phyloP scores from a whole-genome alignment of 1,284 basidiomycete genomes.

The Cryptococcus jaspeensis region DNA sequence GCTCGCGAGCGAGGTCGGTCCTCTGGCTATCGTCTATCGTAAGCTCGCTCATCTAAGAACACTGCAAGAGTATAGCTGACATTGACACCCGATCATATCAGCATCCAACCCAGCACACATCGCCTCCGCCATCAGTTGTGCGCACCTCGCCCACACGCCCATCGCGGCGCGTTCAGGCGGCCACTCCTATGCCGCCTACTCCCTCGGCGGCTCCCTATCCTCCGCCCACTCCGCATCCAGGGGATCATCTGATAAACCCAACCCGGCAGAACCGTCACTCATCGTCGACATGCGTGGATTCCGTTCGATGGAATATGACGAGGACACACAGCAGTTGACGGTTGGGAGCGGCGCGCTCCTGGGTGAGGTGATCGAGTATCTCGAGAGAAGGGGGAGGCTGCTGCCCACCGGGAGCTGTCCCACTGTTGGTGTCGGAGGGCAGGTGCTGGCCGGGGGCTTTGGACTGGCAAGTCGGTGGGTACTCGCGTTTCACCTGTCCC shows the following conservation, averaged over 20 bases:
- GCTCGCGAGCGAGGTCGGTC: slow-evolving; percentile 1
- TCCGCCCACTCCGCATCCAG: background rate
- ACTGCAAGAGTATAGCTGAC: too few species aligned
- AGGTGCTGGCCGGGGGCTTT: slow-evolving; percentile 18
- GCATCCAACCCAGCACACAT: slow-evolving; percentile 5
- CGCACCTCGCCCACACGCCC: slow-evolving; percentile 4
- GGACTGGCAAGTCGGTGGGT: slow-evolving; percentile 11
- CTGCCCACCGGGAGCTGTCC: slow-evolving; percentile 17
- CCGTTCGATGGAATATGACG: slow-evolving; percentile 8
- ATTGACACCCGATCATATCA: background rate
- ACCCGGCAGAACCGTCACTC: background rate
- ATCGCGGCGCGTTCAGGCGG: slow-evolving; percentile 18
- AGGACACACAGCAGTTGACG: slow-evolving; percentile 3
- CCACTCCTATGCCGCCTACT: slow-evolving; percentile 22
- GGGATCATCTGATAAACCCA: background rate
- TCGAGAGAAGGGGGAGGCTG: slow-evolving; percentile 15
- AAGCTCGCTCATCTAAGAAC: background rate
- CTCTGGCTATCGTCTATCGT: slow-evolving; percentile 17
- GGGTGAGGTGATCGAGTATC: slow-evolving; percentile 12
- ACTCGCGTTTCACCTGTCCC: background rate
- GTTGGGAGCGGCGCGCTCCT: slow-evolving; percentile 18
- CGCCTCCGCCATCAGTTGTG: slow-evolving; percentile 9
- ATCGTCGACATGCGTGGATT: slow-evolving; percentile 18
- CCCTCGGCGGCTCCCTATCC: slow-evolving; percentile 14
- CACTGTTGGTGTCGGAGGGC: slow-evolving; percentile 21